These are phyloP conservation scores for Pseudonitzschia multiseries DNA, from an alignment of 108 stramenopile species.

Conservation along the genomic window DNA sequence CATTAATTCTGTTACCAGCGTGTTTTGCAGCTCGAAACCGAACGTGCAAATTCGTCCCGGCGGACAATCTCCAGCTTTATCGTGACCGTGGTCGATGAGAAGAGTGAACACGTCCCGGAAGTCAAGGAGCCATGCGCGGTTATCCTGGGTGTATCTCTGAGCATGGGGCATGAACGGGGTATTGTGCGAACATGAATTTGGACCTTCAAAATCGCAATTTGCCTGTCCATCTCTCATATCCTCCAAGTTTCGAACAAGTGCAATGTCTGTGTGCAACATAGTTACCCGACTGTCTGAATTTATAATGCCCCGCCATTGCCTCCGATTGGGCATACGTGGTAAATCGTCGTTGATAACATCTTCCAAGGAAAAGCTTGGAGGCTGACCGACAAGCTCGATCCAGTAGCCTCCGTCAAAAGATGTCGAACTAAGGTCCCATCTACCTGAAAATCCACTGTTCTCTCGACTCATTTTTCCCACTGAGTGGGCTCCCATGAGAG, in stretches of 20 bases:
- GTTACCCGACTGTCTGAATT: constrained; percentile 13
- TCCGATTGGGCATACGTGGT: constrained; percentile 35
- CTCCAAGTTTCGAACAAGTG: constrained; percentile 36
- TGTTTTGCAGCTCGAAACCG: neutral
- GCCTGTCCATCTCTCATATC: constrained; percentile 19
- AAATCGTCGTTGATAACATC: constrained; percentile 28
- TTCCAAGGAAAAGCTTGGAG: constrained; percentile 17
- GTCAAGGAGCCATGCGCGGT: constrained; percentile 22
- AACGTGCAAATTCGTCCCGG: constrained; percentile 1
- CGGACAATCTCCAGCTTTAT: constrained; percentile 3
- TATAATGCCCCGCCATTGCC: constrained; percentile 32
- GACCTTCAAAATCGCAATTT: constrained; percentile 24
- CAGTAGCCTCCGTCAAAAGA: constrained; percentile 16
- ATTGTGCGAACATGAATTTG: constrained; percentile 9
- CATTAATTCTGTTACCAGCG: neutral
- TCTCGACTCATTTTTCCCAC: constrained; percentile 40
- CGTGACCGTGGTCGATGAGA: constrained; percentile 36
- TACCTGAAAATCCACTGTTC: constrained; percentile 49
- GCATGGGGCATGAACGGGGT: constrained; percentile 33
- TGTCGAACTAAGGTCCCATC: constrained; percentile 29
- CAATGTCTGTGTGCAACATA: constrained; percentile 43
- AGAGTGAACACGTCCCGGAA: constrained; percentile 30
- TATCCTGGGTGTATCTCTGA: constrained; percentile 15
- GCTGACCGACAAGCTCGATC: constrained; percentile 13
- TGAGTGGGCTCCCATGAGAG: constrained; percentile 63